phyloP scores from a whole-genome alignment of 306 rosid genomes.

The Comarum palustre region DNA sequence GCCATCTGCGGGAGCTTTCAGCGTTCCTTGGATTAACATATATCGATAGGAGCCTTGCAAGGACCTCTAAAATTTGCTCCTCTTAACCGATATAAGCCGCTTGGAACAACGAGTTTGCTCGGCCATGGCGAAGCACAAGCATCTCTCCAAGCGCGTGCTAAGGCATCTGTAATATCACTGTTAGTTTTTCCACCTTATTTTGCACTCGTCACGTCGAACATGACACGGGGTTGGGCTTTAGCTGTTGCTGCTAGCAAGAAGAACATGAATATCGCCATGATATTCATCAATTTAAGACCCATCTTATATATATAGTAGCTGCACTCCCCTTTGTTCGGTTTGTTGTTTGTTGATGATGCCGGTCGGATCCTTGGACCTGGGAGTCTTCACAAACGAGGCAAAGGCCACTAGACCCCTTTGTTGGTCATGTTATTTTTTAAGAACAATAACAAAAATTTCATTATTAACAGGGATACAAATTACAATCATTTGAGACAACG shows the following conservation, averaged over 20 bases:
- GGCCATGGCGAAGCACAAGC: constrained; percentile 28
- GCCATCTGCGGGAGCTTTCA: background rate
- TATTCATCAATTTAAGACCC: background rate
- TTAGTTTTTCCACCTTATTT: constrained; percentile 23
- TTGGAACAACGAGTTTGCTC: constrained; percentile 21
- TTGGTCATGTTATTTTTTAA: too few relatives aligned
- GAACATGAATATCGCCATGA: background rate
- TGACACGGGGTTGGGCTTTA: background rate
- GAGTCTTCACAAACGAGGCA: too few relatives aligned
- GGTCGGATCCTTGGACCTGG: too few relatives aligned
- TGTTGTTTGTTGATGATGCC: too few relatives aligned
- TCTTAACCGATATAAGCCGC: constrained; percentile 17
- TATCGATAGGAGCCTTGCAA: constrained; percentile 31
- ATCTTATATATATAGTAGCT: background rate
- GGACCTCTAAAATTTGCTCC: constrained; percentile 28
- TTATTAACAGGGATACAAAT: too few relatives aligned
- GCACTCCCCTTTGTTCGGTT: background rate
- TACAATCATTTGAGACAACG: too few relatives aligned
- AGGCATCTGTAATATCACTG: constrained; percentile 13
- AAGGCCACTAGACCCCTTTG: too few relatives aligned
- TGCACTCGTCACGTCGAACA: constrained; percentile 4
- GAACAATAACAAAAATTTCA: too few relatives aligned
- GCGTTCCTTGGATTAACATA: constrained; percentile 19
- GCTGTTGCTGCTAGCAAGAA: background rate
- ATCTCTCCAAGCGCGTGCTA: constrained; percentile 33